phyloP scores from a whole-genome alignment of 495 filamentous ascomycete genomes.

The Bombardia bombarda region DNA sequence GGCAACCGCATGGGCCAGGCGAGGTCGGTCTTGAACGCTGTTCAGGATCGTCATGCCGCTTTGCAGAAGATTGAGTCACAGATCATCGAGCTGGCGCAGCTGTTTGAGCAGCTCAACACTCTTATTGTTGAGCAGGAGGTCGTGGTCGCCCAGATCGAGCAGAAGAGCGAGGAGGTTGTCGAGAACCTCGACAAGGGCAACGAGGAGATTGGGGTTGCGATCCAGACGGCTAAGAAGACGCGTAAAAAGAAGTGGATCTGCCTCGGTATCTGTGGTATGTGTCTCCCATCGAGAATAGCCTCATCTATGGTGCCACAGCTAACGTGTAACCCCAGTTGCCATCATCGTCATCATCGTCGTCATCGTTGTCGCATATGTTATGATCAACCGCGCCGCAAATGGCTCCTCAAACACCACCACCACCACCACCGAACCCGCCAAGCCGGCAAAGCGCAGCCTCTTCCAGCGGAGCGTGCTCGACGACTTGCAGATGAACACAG shows the following conservation, averaged over 20 bases:
- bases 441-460: conserved; percentile 23
- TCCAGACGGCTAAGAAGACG: conserved; percentile 67
- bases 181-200: conserved; percentile 75
- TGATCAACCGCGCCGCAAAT: conserved; percentile 20
- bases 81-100: conserved; percentile 72
- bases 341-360: conserved; percentile 46
- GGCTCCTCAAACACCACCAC: conserved; percentile 2
- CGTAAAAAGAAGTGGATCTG: conserved; percentile 99
- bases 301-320: conserved; percentile 7
- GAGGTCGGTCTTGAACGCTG: conserved; percentile 64
- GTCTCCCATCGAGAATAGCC: too few relatives aligned
- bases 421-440: not conserved
- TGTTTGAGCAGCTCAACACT: conserved; percentile 58
- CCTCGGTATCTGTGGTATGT: conserved; percentile 72
- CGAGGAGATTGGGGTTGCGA: conserved; percentile 66
- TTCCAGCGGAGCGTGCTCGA: conserved; percentile 16
- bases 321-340: conserved; percentile 26
- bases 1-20: conserved; percentile 73
- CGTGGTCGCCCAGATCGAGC: conserved; percentile 67
- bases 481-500: conserved; percentile 23
- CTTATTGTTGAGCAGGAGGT: conserved; percentile 78
- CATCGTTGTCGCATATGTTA: conserved; percentile 39
- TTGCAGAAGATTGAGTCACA: conserved; percentile 86
- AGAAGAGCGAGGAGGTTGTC: conserved; percentile 69
- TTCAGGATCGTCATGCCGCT: conserved; percentile 75